Percentiles rank a stretch among this genome's conserved stretches.
Evolutionary conservation across 2,329 filamentous ascomycete species (phyloP).

Genomic region (Parastagonospora avenae): DNA sequence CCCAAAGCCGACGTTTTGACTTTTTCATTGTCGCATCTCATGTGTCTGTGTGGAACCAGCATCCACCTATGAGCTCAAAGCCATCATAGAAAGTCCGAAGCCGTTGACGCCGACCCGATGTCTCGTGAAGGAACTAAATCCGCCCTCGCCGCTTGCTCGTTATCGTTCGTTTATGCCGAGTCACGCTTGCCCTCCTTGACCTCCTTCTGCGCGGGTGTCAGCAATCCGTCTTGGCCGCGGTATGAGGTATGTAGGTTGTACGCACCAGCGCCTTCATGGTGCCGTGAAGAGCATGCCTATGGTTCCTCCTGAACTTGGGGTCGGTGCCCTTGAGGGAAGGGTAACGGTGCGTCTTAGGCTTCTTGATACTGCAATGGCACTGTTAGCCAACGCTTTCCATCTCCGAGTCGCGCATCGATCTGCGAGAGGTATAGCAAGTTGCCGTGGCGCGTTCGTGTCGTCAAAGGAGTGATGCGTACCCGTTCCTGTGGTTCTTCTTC

Average conservation of each 20-base stretch:
- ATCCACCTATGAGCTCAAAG: slow-evolving; percentile 43
- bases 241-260: slow-evolving; percentile 24
- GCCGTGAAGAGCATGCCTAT: slow-evolving; percentile 99
- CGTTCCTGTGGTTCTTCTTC: slow-evolving; percentile 99
- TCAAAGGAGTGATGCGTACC: slow-evolving; percentile 65
- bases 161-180: slow-evolving; percentile 66
- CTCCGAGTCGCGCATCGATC: neutral
- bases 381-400: slow-evolving; percentile 21
- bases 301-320: slow-evolving; percentile 99
- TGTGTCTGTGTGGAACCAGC: slow-evolving; percentile 38
- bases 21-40: slow-evolving; percentile 46
- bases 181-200: slow-evolving; percentile 95
- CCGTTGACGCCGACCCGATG: slow-evolving; percentile 50
- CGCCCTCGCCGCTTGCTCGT: slow-evolving; percentile 41
- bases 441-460: slow-evolving; percentile 14
- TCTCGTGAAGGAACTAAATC: slow-evolving; percentile 47
- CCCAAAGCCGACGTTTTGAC: slow-evolving; percentile 41
- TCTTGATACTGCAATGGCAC: slow-evolving; percentile 82
- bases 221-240: slow-evolving; percentile 9
- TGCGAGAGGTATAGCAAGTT: neutral
- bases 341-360: slow-evolving; percentile 99
- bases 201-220: slow-evolving; percentile 76
- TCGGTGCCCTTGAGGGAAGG: slow-evolving; percentile 98
- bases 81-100: slow-evolving; percentile 46
- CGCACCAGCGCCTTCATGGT: slow-evolving; percentile 97